These are phyloP conservation scores for Arthrobotrys iridis DNA, from an alignment of 2,329 filamentous ascomycete species.

Conservation along the genomic window DNA sequence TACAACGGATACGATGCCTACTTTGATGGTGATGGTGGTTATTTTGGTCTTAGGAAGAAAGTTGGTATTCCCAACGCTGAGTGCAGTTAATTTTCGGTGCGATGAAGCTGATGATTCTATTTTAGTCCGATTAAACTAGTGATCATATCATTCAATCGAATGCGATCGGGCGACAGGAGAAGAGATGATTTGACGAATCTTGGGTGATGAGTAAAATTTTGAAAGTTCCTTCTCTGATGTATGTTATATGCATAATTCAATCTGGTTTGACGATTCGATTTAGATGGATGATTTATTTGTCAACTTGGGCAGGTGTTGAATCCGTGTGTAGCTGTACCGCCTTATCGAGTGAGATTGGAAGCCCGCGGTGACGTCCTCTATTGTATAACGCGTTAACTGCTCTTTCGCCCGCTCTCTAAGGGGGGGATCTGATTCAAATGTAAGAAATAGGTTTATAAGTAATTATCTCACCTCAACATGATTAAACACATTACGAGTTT, in stretches of 20 bases:
- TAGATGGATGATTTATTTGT: not conserved
- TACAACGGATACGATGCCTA: slow-evolving; percentile 39
- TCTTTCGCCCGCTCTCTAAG: not conserved
- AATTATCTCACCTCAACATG: slow-evolving; percentile 52
- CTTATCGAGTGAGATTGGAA: slow-evolving; percentile 47
- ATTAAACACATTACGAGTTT: slow-evolving; percentile 55
- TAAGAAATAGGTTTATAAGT: too few relatives aligned
- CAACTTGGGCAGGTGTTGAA: not conserved
- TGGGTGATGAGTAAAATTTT: not conserved
- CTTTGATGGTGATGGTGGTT: slow-evolving; percentile 35
- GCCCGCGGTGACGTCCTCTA: slow-evolving; percentile 48
- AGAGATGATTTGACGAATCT: too few relatives aligned
- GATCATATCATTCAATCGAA: not conserved
- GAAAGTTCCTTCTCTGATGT: slow-evolving; percentile 8
- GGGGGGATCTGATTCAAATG: too few relatives aligned
- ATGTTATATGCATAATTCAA: slow-evolving; percentile 1
- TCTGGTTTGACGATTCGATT: too few relatives aligned
- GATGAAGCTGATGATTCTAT: not conserved
- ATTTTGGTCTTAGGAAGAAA: slow-evolving; percentile 36
- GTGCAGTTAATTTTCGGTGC: not conserved
- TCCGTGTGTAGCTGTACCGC: slow-evolving; percentile 42
- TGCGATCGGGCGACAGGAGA: not conserved
- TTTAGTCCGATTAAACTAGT: not conserved
- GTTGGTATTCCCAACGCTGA: too few relatives aligned
- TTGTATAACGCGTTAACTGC: not conserved